These are phyloP conservation scores for Mortierella alpina DNA, from an alignment of 192 early-diverging fungal genomes.

Conservation along the genomic window DNA sequence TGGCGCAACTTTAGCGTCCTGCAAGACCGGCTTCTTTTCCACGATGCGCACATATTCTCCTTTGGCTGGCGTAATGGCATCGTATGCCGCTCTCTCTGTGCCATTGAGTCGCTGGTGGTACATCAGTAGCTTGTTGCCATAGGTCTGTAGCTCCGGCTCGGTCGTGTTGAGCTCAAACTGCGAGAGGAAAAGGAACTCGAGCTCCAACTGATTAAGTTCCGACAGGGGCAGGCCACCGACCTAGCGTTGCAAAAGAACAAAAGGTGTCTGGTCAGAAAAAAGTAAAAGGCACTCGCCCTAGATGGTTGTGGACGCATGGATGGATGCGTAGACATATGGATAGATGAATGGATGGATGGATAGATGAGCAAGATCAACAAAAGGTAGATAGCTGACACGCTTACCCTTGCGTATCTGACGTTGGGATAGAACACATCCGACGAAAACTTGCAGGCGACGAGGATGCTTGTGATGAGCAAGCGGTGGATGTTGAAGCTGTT, in stretches of 20 bases:
- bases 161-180: constrained; percentile 78
- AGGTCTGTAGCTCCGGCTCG: constrained; percentile 67
- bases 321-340: background rate
- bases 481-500: constrained; percentile 79
- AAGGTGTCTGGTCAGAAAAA: background rate
- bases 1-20: constrained; percentile 15
- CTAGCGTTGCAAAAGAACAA: constrained; percentile 29
- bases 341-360: constrained; percentile 21
- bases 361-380: background rate
- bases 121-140: constrained; percentile 71
- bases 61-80: constrained; percentile 45
- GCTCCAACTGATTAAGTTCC: constrained; percentile 80
- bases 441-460: constrained; percentile 79
- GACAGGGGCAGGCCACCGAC: constrained; percentile 77
- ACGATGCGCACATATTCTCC: constrained; percentile 30
- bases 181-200: constrained; percentile 78
- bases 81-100: constrained; percentile 30
- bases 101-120: constrained; percentile 54
- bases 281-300: too few relatives aligned
- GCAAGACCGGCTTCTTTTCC: constrained; percentile 39
- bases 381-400: background rate
- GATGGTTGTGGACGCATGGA: constrained; percentile 9
- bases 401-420: constrained; percentile 75
- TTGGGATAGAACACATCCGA: constrained; percentile 83
- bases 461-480: constrained; percentile 74